Evolutionary conservation across 805 yeast genomes (phyloP).

Genomic region (Pichia deserticola): DNA sequence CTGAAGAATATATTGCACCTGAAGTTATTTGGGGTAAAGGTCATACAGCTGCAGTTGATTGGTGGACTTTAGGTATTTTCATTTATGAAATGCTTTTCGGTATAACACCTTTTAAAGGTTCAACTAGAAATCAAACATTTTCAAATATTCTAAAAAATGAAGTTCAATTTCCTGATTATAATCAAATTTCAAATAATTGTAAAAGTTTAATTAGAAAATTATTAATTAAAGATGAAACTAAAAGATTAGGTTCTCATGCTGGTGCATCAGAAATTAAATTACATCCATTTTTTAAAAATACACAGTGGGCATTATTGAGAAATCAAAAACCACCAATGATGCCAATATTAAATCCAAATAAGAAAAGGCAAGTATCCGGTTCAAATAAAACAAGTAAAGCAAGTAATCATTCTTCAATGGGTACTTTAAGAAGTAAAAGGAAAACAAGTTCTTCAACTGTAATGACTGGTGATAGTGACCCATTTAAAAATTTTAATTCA

Average conservation of each 20-base stretch:
- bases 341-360: slow-evolving; percentile 51
- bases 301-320: slow-evolving; percentile 92
- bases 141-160: slow-evolving; percentile 80
- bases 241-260: slow-evolving; percentile 81
- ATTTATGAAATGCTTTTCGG: slow-evolving; percentile 94
- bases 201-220: slow-evolving; percentile 73
- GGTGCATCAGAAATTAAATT: slow-evolving; percentile 94
- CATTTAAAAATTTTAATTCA: slow-evolving; percentile 79
- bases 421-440: slow-evolving; percentile 35
- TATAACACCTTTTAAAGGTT: slow-evolving; percentile 93
- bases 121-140: slow-evolving; percentile 81
- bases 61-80: slow-evolving; percentile 98
- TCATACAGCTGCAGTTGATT: slow-evolving; percentile 95
- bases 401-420: slow-evolving; percentile 29
- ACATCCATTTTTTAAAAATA: slow-evolving; percentile 84
- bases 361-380: slow-evolving; percentile 12
- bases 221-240: slow-evolving; percentile 79
- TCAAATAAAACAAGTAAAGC: slow-evolving; percentile 10
- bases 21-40: slow-evolving; percentile 97
- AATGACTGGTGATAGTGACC: slow-evolving; percentile 39
- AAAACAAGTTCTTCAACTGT: slow-evolving; percentile 25
- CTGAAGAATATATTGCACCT: slow-evolving; percentile 98
- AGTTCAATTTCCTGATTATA: slow-evolving; percentile 63
- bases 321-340: slow-evolving; percentile 94
- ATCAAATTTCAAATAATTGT: slow-evolving; percentile 60